Conservation (phyloP, 495 filamentous ascomycete species). For the Hypoxylon trugodes region DNA sequence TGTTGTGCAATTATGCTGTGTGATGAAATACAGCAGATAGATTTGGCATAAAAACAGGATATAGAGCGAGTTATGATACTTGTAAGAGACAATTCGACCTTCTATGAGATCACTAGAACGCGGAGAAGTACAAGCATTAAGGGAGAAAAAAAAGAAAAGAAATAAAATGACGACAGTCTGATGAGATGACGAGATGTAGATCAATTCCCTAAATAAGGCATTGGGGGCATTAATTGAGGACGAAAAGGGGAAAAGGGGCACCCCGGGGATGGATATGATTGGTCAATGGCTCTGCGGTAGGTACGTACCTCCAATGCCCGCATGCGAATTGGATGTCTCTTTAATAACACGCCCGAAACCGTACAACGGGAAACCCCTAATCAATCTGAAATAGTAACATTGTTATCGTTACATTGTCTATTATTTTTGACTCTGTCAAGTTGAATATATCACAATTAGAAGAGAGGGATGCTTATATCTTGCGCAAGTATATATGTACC, state of each 20-base stretch:
- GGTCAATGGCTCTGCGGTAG: constrained; percentile 1
- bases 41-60: too few relatives aligned
- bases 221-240: constrained; percentile 28
- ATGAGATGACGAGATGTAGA: constrained; percentile 18
- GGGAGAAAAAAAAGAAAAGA: constrained; percentile 12
- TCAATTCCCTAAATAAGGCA: constrained; percentile 8
- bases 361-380: constrained; percentile 10
- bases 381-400: too few relatives aligned
- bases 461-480: too few relatives aligned
- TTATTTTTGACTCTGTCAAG: too few relatives aligned
- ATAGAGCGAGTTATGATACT: too few relatives aligned
- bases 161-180: constrained; percentile 38
- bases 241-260: constrained; percentile 37
- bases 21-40: too few relatives aligned
- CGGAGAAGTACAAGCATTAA: neutral
- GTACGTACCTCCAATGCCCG: constrained; percentile 7
- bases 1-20: too few relatives aligned
- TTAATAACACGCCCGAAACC: constrained; percentile 20
- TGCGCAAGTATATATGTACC: too few relatives aligned
- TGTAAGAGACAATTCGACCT: constrained; percentile 3
- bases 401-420: too few relatives aligned
- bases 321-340: constrained; percentile 25
- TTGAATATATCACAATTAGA: too few relatives aligned
- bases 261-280: constrained; percentile 11
- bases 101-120: constrained; percentile 2